Percentiles rank a stretch among this genome's conserved stretches.
phyloP scores from a whole-genome alignment of 495 filamentous ascomycete species.

The Penicillium silybi region DNA sequence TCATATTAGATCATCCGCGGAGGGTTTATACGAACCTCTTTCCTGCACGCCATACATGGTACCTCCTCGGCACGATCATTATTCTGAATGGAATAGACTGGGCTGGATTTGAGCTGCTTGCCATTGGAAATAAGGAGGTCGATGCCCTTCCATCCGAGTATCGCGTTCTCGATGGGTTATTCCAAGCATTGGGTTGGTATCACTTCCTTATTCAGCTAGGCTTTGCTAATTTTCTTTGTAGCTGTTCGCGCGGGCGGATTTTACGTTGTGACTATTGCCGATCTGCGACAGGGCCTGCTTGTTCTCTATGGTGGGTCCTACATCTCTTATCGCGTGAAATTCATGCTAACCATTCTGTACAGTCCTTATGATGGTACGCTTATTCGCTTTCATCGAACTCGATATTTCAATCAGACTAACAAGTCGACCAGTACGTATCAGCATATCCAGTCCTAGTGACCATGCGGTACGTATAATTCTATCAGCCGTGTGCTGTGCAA shows the following conservation, averaged over 20 bases:
- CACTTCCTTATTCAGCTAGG: too few species aligned
- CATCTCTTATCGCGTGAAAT: neutral
- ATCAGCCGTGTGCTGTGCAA: neutral
- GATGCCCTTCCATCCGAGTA: constrained; percentile 51
- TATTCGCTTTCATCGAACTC: constrained; percentile 5
- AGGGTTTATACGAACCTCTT: constrained; percentile 79
- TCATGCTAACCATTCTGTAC: constrained; percentile 3
- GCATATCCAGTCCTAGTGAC: constrained; percentile 56
- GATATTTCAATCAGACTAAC: constrained; percentile 3
- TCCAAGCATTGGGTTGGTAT: constrained; percentile 61
- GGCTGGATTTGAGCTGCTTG: constrained; percentile 74
- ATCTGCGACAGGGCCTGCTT: constrained; percentile 67
- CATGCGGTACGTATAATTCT: constrained; percentile 38
- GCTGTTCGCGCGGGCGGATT: constrained; percentile 82
- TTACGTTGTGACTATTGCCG: constrained; percentile 70
- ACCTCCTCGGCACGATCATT: constrained; percentile 68
- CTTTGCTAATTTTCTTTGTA: constrained; percentile 11
- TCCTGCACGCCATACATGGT: constrained; percentile 73
- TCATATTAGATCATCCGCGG: constrained; percentile 75
- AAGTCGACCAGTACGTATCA: constrained; percentile 52
- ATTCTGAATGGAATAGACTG: constrained; percentile 78
- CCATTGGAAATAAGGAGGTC: constrained; percentile 66
- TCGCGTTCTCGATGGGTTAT: constrained; percentile 72
- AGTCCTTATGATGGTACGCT: constrained; percentile 76
- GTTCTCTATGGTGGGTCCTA: constrained; percentile 59